Conservation (phyloP, 768 basidiomycete genomes). For the Scleroderma bovista region DNA sequence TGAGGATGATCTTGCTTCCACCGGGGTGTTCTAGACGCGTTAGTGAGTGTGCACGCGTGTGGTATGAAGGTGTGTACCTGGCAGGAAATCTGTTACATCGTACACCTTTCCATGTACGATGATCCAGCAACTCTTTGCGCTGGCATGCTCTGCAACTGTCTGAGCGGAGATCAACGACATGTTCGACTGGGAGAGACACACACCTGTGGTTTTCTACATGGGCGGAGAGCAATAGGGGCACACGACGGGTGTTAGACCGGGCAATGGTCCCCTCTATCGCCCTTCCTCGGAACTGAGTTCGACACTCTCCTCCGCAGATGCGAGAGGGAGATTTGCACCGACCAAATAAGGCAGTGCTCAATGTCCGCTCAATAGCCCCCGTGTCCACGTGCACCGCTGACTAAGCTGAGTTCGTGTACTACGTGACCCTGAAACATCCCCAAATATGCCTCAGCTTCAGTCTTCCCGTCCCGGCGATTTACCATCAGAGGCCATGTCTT, state of each 20-base stretch:
- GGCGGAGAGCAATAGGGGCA: constrained; percentile 5
- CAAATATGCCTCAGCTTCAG: too few species aligned
- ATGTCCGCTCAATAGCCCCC: too few species aligned
- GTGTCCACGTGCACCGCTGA: too few species aligned
- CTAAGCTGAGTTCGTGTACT: too few species aligned
- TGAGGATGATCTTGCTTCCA: constrained; percentile 73
- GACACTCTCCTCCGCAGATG: too few species aligned
- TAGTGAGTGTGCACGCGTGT: neutral
- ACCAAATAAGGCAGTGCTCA: too few species aligned
- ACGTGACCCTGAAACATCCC: too few species aligned
- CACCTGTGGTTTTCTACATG: neutral
- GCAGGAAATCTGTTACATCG: constrained; percentile 67
- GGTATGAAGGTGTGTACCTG: constrained; percentile 32
- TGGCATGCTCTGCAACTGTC: constrained; percentile 43
- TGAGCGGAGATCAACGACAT: constrained; percentile 32
- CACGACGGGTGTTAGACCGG: neutral
- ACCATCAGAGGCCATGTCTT: neutral
- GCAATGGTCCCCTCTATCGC: neutral
- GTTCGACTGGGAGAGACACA: neutral
- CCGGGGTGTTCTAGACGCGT: constrained; percentile 37
- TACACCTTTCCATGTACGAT: constrained; percentile 73
- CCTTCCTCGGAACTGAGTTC: too few species aligned
- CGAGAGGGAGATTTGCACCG: too few species aligned
- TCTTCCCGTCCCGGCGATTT: neutral
- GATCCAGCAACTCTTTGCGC: constrained; percentile 60